phyloP scores from a whole-genome alignment of 2,329 filamentous ascomycete genomes.

The Talaromyces albobiverticillius region DNA sequence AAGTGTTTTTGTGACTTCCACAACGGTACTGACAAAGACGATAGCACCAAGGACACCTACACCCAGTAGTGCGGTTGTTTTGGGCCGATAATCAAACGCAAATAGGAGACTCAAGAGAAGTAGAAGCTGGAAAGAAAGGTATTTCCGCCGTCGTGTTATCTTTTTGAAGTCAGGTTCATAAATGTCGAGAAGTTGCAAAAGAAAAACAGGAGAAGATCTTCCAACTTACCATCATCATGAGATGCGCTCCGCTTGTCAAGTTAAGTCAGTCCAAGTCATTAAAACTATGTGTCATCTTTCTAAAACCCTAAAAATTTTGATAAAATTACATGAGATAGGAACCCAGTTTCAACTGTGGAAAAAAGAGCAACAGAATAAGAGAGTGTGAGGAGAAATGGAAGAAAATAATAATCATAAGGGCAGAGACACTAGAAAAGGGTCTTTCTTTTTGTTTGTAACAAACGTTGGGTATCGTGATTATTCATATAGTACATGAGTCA shows the following conservation, averaged over 20 bases:
- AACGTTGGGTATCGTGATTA: no score
- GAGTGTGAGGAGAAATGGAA: no score
- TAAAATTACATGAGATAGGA: background rate
- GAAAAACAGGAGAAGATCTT: background rate
- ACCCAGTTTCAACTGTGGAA: background rate
- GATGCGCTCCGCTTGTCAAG: background rate
- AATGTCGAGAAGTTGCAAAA: background rate
- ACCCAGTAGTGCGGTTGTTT: background rate
- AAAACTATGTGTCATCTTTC: background rate
- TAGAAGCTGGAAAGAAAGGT: background rate
- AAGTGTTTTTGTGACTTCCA: conserved; percentile 11
- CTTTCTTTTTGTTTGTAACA: no score
- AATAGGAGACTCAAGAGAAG: background rate
- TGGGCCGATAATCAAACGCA: background rate
- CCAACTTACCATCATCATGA: background rate
- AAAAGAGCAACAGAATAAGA: background rate
- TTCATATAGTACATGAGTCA: no score
- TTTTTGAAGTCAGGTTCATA: background rate
- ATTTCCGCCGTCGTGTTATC: background rate
- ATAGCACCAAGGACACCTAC: conserved; percentile 1
- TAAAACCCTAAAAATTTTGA: no score
- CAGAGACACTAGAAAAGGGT: no score
- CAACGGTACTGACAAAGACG: conserved; percentile 3
- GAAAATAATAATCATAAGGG: no score
- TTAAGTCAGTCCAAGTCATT: background rate